Evolutionary conservation across 139 green algal species (phyloP).

Genomic region (Microglena sp.): DNA sequence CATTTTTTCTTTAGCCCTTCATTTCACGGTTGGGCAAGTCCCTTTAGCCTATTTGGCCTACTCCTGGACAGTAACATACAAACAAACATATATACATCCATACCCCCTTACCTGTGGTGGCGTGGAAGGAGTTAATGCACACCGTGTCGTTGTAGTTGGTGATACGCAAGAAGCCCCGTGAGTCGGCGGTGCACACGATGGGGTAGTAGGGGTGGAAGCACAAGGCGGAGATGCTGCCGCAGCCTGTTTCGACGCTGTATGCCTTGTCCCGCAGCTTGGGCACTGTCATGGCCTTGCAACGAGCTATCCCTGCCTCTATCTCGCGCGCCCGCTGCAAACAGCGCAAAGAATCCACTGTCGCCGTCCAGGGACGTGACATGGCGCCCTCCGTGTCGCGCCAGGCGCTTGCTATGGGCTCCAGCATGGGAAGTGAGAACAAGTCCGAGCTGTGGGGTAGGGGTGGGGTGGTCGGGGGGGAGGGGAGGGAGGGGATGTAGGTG

Average conservation of each 20-base stretch:
- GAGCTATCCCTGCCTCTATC: slow-evolving; percentile 31
- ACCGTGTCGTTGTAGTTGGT: slow-evolving; percentile 37
- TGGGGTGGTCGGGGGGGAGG: too few species aligned
- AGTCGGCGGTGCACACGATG: slow-evolving; percentile 43
- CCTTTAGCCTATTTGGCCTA: too few species aligned
- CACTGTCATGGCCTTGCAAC: slow-evolving; percentile 14
- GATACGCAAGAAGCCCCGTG: slow-evolving; percentile 44
- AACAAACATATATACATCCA: too few species aligned
- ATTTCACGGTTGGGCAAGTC: too few species aligned
- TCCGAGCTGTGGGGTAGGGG: too few species aligned
- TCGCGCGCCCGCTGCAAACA: slow-evolving; percentile 26
- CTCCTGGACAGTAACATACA: too few species aligned
- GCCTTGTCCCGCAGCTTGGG: slow-evolving; percentile 43
- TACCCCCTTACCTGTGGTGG: slow-evolving; percentile 25
- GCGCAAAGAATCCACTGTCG: slow-evolving; percentile 22
- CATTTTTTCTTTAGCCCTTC: too few species aligned
- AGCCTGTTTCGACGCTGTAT: slow-evolving; percentile 32
- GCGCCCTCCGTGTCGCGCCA: slow-evolving; percentile 4
- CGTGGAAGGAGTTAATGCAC: slow-evolving; percentile 37
- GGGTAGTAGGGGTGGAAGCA: slow-evolving; percentile 67
- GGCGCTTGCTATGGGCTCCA: slow-evolving; percentile 41
- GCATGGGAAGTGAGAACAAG: slow-evolving; percentile 59
- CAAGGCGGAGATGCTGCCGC: slow-evolving; percentile 33
- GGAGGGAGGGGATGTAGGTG: too few species aligned
- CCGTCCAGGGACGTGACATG: slow-evolving; percentile 19